Conservation (phyloP, 345 rosid species). For the Euphorbia peplus region DNA sequence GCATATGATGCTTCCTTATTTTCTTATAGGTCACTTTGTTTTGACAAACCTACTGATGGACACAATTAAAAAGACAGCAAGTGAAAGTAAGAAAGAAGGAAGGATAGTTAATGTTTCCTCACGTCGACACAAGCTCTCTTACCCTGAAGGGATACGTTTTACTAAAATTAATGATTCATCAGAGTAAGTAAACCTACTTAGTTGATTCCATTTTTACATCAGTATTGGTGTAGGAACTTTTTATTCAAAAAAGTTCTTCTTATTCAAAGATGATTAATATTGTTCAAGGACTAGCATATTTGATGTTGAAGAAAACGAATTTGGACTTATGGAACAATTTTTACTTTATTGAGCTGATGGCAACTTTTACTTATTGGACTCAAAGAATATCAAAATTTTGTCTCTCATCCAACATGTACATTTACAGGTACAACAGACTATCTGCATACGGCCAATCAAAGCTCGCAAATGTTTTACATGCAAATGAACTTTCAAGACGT, state of each 20-base stretch:
- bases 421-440: conserved; percentile 3
- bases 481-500: conserved; percentile 36
- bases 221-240: background rate
- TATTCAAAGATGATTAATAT: background rate
- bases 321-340: no score
- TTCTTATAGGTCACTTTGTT: conserved; percentile 47
- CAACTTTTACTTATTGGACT: background rate
- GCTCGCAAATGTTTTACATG: conserved; percentile 42
- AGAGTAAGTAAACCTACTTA: background rate
- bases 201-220: background rate
- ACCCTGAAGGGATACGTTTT: conserved; percentile 42
- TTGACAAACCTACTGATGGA: conserved; percentile 44
- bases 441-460: conserved; percentile 26
- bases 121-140: conserved; percentile 31
- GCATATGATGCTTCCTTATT: background rate
- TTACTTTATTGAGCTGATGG: background rate
- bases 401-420: background rate
- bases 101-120: conserved; percentile 49
- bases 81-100: conserved; percentile 38
- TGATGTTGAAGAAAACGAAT: background rate
- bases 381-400: background rate
- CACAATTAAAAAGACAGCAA: conserved; percentile 42
- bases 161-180: conserved; percentile 39
- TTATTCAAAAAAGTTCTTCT: background rate
- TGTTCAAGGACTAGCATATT: background rate